Base-by-base conservation (phyloP, 1,139 yeast species). In the Diutina ranongensis region DNA sequence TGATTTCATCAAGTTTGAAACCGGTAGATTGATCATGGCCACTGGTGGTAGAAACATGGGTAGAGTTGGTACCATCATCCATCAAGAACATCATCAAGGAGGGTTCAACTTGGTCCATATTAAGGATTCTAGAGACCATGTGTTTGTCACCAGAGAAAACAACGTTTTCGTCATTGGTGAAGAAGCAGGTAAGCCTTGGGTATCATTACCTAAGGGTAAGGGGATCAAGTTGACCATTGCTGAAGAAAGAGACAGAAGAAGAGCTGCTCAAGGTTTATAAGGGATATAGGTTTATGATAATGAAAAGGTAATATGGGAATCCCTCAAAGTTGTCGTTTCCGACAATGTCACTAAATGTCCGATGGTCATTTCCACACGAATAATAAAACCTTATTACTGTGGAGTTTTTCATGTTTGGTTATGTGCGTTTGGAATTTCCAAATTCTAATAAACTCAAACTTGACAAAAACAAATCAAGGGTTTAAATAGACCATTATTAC, bases 11-110 rank as follows among this genome's bases (percentile, higher is more conserved):
- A 86, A 87, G 76, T 89, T 89, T 68, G 97, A 87, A 71, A 79
- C 92, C 63, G 97, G 97, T 72, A 86, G 80, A 74, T 78, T 87
- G 68, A 96, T 83, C 59, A 89, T 88, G 94, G 94, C 85, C 71
- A 89, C 97, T 59, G 97, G 97, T 78, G 97, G 97, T 77, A 92
- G 96, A 76, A 88, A 87, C 84, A 82, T 89, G 94, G 98, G 98
- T 71, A 85, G 98, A 76, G 89, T 88, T 68, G 98, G 98, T 83
- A 88, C 86, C 60, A 88, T 89, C 70, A 78, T 83, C 61, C 96
- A 89, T 94, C 84, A 94, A 76, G 98, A 89, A 78, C 87, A 85
- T 77, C 98, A 89, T 81, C 96, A 89, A 71, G 98, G 98, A 72
- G 97, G 97, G 71, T 89, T 92, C 80, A 97, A 89, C 74, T 83